Evolutionary conservation across 208 protist genomes (phyloP).

Genomic region (Leishmania aethiopica): DNA sequence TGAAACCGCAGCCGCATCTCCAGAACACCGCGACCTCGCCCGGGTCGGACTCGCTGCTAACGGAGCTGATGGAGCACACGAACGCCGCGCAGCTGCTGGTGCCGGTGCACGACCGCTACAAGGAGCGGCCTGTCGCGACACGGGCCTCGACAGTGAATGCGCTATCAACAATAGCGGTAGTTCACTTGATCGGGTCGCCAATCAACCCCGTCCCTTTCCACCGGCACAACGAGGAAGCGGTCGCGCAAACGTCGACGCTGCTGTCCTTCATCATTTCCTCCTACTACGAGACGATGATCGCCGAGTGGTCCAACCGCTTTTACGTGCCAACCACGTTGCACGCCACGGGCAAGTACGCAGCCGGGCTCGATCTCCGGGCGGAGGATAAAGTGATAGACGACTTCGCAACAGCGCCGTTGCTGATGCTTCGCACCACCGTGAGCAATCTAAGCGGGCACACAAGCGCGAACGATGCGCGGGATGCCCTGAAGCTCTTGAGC

Average conservation of each 20-base stretch:
- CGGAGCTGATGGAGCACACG: slow-evolving; percentile 70
- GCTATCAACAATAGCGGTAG: slow-evolving; percentile 48
- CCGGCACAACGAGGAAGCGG: slow-evolving; percentile 77
- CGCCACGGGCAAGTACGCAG: slow-evolving; percentile 64
- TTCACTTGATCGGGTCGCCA: slow-evolving; percentile 84
- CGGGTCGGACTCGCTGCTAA: slow-evolving; percentile 42
- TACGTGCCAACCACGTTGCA: slow-evolving; percentile 70
- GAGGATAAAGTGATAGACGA: slow-evolving; percentile 85
- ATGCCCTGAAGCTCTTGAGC: slow-evolving; percentile 58
- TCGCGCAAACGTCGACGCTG: slow-evolving; percentile 67
- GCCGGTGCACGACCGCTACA: slow-evolving; percentile 75
- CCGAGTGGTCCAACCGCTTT: slow-evolving; percentile 88
- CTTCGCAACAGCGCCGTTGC: slow-evolving; percentile 59
- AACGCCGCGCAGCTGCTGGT: slow-evolving; percentile 84
- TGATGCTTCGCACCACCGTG: slow-evolving; percentile 66
- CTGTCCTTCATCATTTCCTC: slow-evolving; percentile 83
- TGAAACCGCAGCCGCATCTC: slow-evolving; percentile 47
- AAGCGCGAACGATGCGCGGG: slow-evolving; percentile 63
- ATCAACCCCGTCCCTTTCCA: slow-evolving; percentile 79
- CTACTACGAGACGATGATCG: slow-evolving; percentile 82
- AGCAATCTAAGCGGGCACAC: slow-evolving; percentile 46
- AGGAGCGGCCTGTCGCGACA: slow-evolving; percentile 16
- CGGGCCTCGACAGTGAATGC: slow-evolving; percentile 4
- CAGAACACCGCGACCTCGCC: background rate
- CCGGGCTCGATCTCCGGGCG: slow-evolving; percentile 67